These are phyloP conservation scores for Alliaria petiolata DNA, from an alignment of 345 rosid genomes.

Conservation along the genomic window DNA sequence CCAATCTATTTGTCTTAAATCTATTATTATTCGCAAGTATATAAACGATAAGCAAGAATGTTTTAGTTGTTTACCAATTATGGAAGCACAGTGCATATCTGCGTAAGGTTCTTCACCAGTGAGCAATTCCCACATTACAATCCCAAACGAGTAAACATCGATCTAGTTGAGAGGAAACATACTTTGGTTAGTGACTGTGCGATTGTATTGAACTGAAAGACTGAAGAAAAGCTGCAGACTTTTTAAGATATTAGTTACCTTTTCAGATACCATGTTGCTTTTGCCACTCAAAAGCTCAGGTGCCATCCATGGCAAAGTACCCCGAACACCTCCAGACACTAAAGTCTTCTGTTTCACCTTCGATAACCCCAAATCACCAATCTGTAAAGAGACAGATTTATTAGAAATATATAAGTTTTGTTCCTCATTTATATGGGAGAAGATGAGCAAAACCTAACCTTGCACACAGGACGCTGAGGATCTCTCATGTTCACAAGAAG, in stretches of 20 bases:
- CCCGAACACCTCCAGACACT: conserved; percentile 99
- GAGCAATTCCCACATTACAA: conserved; percentile 98
- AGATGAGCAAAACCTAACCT: conserved; percentile 42
- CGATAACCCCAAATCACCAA: conserved; percentile 94
- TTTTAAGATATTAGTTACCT: conserved; percentile 46
- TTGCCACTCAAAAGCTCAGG: conserved; percentile 98
- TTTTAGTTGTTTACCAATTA: conserved; percentile 65
- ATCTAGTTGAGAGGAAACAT: conserved; percentile 42
- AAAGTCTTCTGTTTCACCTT: conserved; percentile 94
- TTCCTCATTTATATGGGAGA: neutral
- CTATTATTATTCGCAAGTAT: neutral
- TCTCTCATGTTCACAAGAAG: conserved; percentile 98
- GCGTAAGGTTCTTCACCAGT: conserved; percentile 96
- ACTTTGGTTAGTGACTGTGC: neutral
- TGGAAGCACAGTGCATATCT: conserved; percentile 91
- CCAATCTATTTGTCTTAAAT: neutral
- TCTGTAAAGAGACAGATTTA: conserved; percentile 39
- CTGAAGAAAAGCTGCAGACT: neutral
- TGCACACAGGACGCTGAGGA: conserved; percentile 96
- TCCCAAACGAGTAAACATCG: conserved; percentile 96
- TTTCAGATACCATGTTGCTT: conserved; percentile 95
- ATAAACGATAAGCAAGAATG: neutral
- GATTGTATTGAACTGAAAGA: too few species aligned
- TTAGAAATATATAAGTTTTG: conserved; percentile 12
- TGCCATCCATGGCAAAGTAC: conserved; percentile 99